A percentile compares a stretch with the other conserved stretches of the same genome.
Evolutionary conservation across 1,284 basidiomycete genomes (phyloP).

Genomic region (Fistulinella cinereoalba): DNA sequence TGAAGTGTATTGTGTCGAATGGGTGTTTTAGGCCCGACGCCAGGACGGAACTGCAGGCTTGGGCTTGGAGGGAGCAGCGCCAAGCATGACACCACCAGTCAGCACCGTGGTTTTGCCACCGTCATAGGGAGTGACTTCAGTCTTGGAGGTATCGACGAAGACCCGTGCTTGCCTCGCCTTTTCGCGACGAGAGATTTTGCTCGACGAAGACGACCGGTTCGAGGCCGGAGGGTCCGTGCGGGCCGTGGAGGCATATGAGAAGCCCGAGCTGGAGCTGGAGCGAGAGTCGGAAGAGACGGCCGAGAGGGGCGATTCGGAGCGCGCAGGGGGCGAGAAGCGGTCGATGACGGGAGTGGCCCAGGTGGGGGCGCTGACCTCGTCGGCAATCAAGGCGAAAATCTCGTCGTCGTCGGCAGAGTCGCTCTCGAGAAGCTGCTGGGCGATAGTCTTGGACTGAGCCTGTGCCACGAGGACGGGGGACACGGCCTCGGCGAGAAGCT

Average conservation of each 20-base stretch:
- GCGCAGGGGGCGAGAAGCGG: slow-evolving; percentile 50
- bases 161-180: slow-evolving; percentile 63
- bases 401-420: slow-evolving; percentile 68
- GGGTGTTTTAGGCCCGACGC: slow-evolving; percentile 42
- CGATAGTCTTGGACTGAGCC: slow-evolving; percentile 53
- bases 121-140: slow-evolving; percentile 76
- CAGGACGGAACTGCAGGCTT: slow-evolving; percentile 42
- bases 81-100: slow-evolving; percentile 82
- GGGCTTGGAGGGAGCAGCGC: slow-evolving; percentile 36
- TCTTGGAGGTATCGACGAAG: slow-evolving; percentile 68
- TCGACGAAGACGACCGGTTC: slow-evolving; percentile 34
- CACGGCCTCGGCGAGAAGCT: slow-evolving; percentile 30
- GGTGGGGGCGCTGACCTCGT: slow-evolving; percentile 62
- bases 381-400: slow-evolving; percentile 68
- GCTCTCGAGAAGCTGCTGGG: slow-evolving; percentile 66
- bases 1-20: slow-evolving; percentile 11
- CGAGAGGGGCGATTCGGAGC: slow-evolving; percentile 59
- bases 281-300: slow-evolving; percentile 62
- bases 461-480: slow-evolving; percentile 35
- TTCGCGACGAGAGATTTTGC: slow-evolving; percentile 62
- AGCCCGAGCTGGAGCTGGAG: slow-evolving; percentile 67
- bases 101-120: slow-evolving; percentile 82
- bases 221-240: slow-evolving; percentile 43
- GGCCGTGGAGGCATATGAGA: slow-evolving; percentile 51
- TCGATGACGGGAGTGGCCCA: slow-evolving; percentile 64